These are phyloP conservation scores for Stachybotrys chartarum DNA, from an alignment of 2,329 filamentous ascomycete genomes.

Conservation along the genomic window DNA sequence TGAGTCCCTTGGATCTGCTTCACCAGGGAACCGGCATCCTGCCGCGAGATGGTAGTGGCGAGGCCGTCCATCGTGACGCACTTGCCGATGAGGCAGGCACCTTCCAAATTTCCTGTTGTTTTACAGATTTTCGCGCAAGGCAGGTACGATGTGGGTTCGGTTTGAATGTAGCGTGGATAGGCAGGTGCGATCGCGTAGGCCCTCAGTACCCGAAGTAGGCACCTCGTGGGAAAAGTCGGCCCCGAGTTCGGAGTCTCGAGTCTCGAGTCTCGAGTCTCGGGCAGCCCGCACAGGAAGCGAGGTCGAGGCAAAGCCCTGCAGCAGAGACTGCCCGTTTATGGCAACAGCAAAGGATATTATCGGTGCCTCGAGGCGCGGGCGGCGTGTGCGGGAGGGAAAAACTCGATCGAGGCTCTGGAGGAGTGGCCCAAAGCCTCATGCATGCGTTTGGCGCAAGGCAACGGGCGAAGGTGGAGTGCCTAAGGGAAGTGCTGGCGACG, in stretches of 20 bases:
- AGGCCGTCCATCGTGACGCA: conserved; percentile 14
- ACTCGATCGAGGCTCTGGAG: background rate
- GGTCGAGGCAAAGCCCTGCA: background rate
- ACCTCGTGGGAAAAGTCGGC: too few relatives aligned
- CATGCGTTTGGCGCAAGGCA: background rate
- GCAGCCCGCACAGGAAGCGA: background rate
- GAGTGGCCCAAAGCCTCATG: background rate
- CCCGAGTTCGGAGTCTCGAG: too few relatives aligned
- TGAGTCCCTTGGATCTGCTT: conserved; percentile 34
- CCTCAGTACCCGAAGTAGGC: background rate
- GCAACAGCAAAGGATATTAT: background rate
- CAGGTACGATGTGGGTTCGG: conserved; percentile 4
- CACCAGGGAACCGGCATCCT: conserved; percentile 38
- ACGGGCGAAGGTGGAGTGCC: background rate
- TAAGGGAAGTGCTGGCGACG: background rate
- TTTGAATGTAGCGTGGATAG: background rate
- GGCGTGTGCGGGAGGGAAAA: background rate
- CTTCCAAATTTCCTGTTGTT: background rate
- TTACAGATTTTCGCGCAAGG: background rate
- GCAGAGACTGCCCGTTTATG: background rate
- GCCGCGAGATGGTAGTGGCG: conserved; percentile 20
- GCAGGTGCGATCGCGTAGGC: conserved; percentile 3
- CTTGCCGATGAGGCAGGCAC: conserved; percentile 5
- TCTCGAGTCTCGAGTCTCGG: too few relatives aligned
- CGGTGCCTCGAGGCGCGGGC: background rate